These are phyloP conservation scores for Candida orba DNA, from an alignment of 805 yeast species.

Conservation along the genomic window DNA sequence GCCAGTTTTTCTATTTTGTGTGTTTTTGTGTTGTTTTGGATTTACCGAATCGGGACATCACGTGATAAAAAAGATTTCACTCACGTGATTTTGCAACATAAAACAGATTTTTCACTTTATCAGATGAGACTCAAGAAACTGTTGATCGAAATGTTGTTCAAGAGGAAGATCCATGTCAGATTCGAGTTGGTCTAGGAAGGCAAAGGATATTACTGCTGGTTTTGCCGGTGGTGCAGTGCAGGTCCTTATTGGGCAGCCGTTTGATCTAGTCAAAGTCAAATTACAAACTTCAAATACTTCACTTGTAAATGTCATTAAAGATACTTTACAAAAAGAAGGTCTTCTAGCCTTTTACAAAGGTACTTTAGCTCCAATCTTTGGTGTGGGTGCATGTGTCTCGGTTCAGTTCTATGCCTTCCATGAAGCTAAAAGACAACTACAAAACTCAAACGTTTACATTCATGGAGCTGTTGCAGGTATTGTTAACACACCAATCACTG, in stretches of 20 bases:
- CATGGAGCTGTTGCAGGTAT: slow-evolving; percentile 91
- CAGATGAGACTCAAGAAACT: neutral
- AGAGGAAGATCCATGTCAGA: slow-evolving; percentile 12
- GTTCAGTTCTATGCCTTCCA: slow-evolving; percentile 92
- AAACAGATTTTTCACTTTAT: neutral
- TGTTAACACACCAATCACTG: slow-evolving; percentile 81
- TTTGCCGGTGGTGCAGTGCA: slow-evolving; percentile 96
- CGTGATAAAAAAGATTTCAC: neutral
- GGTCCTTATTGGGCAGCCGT: slow-evolving; percentile 87
- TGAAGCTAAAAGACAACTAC: slow-evolving; percentile 69
- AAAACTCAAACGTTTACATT: slow-evolving; percentile 59
- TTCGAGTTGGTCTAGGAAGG: slow-evolving; percentile 35
- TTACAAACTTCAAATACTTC: slow-evolving; percentile 82
- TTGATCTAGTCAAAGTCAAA: slow-evolving; percentile 89
- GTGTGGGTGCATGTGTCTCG: slow-evolving; percentile 95
- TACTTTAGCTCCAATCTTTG: slow-evolving; percentile 84
- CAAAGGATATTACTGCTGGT: slow-evolving; percentile 65
- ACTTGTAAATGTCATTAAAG: slow-evolving; percentile 66
- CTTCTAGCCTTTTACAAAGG: slow-evolving; percentile 85
- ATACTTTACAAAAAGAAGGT: slow-evolving; percentile 76
- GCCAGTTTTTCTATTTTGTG: neutral
- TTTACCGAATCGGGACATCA: neutral
- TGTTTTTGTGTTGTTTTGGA: slow-evolving; percentile 1
- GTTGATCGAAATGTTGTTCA: neutral
- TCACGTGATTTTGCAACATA: slow-evolving; percentile 8